Conservation (phyloP, 768 basidiomycete species). For the Myochromella boudieri region DNA sequence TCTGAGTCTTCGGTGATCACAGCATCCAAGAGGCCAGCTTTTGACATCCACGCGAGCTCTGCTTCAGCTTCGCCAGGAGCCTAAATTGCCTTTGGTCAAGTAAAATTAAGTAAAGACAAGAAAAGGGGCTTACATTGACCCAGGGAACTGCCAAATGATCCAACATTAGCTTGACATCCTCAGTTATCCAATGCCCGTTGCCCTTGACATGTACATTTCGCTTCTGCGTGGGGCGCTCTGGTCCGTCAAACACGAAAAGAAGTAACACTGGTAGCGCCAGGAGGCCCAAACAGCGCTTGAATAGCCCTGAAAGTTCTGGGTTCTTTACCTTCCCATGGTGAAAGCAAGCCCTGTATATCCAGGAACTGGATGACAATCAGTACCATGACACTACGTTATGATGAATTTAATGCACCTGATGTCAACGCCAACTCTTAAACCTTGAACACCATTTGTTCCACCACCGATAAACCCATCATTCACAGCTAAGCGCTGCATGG, state of each 20-base stretch:
- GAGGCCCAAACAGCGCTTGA: slow-evolving; percentile 6
- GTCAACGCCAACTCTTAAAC: slow-evolving; percentile 6
- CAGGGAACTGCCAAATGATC: slow-evolving; percentile 6
- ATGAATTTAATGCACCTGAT: slow-evolving; percentile 3
- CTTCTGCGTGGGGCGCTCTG: slow-evolving; percentile 1
- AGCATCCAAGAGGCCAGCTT: not conserved
- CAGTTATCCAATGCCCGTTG: slow-evolving; percentile 4
- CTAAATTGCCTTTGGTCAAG: not conserved
- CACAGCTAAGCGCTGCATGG: slow-evolving; percentile 3
- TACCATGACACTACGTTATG: not conserved
- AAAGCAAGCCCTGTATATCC: slow-evolving; percentile 5
- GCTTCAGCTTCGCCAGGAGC: slow-evolving; percentile 12
- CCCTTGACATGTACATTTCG: not conserved
- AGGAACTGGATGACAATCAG: slow-evolving; percentile 1
- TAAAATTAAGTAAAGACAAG: not conserved
- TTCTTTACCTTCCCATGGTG: slow-evolving; percentile 1
- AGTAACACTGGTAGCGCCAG: slow-evolving; percentile 6
- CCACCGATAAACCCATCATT: slow-evolving; percentile 5
- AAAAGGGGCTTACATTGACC: slow-evolving; percentile 8
- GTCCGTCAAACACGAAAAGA: slow-evolving; percentile 14
- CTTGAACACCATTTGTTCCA: not conserved
- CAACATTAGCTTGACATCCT: slow-evolving; percentile 9
- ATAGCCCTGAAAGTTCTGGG: slow-evolving; percentile 7
- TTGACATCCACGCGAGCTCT: slow-evolving; percentile 12
- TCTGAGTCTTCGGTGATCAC: slow-evolving; percentile 7